Base-by-base conservation (phyloP, 352 stramenopile species). In the Elongisporangium undulatum region DNA sequence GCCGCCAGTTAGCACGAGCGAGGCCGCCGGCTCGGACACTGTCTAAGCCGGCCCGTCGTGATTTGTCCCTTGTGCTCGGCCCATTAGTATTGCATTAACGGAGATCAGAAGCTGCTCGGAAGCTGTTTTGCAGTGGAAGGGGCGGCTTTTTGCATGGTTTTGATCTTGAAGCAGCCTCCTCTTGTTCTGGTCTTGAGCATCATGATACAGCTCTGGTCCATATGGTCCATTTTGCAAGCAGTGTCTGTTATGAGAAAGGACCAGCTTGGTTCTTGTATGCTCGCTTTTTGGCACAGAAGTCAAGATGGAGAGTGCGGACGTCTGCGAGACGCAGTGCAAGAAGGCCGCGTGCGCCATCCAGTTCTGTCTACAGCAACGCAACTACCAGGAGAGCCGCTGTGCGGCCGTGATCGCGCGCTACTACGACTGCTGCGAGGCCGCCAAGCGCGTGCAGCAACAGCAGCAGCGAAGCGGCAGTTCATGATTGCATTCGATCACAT, bases 281-380 rank as follows among this genome's bases (percentile, higher is more conserved):
- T 15, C 29, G 9, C 29, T 41, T 41, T 41, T 41, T 41, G 29
- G 13, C 8, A 41, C 29, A 15, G 29, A 41, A 15, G 59, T 41
- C 15, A 56, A 53, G 38, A 70, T 71, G 59, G n/a, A 20, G 24
- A 49, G 17, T 17, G 64, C 68, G 59, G 67, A 75, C 51, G 49
- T 89, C 17, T 92, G 79, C 63, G 72, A 91, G 63, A 69, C 66
- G 8, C 53, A 71, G 38, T 95, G 86, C 64, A 85, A 85, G 71
- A 77, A 85, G 59, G 73, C 89, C 19, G 86, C 83, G 17, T 95
- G 84, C 52, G 80, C 80, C 49, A 93, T 93, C 69, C 86, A 95
- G 69, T 78, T 79, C 60, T 95, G 86, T 73, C 69, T 95, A 38
- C 75, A 90, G 72, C 82, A 77, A 17, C 69, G 66, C 51, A 70